Evolutionary conservation across 1,284 basidiomycete genomes (phyloP), one percentile per base, ranked within the genome.

Genomic region (Apiotrichum veenhuisii): DNA sequence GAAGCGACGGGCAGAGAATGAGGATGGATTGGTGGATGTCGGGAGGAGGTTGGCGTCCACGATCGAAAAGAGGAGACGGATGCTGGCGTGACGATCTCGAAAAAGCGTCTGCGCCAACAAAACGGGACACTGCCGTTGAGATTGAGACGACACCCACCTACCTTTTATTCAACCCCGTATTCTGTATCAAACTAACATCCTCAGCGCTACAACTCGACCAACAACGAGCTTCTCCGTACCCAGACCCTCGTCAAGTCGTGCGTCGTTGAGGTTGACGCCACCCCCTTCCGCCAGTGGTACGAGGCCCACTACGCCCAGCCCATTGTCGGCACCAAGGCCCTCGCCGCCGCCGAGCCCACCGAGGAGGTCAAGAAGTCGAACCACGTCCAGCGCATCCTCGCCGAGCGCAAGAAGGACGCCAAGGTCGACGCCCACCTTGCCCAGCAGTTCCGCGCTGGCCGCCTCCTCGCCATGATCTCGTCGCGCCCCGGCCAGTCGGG

Each of bases 281-380:
- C 92, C 48, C 94, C 93, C 66, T 97, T 96, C 89, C 86, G 92
- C 69, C 92, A 95, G 81, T 97, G 92, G 92, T 97, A 96, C 77
- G 93, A 97, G 82, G 81, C 90, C 43, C 92, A 96, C 81, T 97
- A 96, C 77, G 93, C 88, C 67, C 87, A 89, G 79, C 89, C 91
- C 63, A 85, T 93, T 67, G 87, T 88, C 69, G 89, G 84, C 80
- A 87, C 86, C 54, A 42, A 48, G 42, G 78, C 75, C 69, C 92
- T 90, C 81, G 75, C 82, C 55, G 78, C 79, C 42, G 68, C 78
- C 36, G 70, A 80, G 52, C 54, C 64, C 50, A 75, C 80, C 59
- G 77, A 75, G 61, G 83, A 87, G 69, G 85, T 81, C 78, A 94
- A 92, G 81, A 84, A 87, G 72, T 95, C 92, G 55, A 86, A 89